Conservation (phyloP, 2,329 filamentous ascomycete species). For the Fusarium sp. region DNA sequence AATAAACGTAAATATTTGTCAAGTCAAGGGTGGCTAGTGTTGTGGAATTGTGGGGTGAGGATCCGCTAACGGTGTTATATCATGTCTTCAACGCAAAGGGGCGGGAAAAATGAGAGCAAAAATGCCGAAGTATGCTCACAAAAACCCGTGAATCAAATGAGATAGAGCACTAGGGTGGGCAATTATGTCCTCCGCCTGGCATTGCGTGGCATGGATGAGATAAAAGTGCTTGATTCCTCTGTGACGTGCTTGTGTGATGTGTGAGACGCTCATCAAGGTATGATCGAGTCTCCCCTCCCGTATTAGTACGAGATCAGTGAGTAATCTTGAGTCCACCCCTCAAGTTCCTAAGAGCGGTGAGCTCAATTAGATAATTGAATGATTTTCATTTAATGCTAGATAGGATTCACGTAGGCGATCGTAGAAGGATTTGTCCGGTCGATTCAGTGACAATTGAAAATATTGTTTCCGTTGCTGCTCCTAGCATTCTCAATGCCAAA, state of each 20-base stretch:
- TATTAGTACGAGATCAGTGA: background rate
- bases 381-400: too few species aligned
- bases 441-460: too few species aligned
- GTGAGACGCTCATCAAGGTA: background rate
- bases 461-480: background rate
- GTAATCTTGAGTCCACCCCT: conserved; percentile 16
- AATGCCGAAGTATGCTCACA: background rate
- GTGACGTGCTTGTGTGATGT: background rate
- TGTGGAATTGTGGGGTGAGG: background rate
- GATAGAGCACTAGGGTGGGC: background rate
- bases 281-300: background rate
- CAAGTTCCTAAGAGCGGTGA: background rate
- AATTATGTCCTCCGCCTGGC: background rate
- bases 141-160: background rate
- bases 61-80: background rate
- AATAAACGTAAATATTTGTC: background rate
- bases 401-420: too few species aligned
- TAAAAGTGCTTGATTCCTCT: background rate
- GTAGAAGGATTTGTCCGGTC: too few species aligned
- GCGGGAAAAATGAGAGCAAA: background rate
- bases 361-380: too few species aligned
- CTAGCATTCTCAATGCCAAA: background rate
- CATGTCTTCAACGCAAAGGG: background rate
- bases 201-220: conserved; percentile 8
- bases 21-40: background rate